Evolutionary conservation across 768 basidiomycete genomes (phyloP), one percentile per base, ranked within the genome.

Genomic region (Chalciporus chontae): DNA sequence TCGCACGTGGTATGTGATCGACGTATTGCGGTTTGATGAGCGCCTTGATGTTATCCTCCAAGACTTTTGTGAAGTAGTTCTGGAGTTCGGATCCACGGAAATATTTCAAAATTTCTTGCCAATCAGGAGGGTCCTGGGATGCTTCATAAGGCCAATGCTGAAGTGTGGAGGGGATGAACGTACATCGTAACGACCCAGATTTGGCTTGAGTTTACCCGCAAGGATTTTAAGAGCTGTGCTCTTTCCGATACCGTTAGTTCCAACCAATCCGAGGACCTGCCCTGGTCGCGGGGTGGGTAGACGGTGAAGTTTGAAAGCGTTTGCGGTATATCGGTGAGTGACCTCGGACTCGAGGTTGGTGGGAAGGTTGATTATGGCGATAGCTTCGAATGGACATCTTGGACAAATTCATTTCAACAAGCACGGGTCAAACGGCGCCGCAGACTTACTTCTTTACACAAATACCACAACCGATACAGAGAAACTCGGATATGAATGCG

Each of bases 1-100:
- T 90, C 36, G 93, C 92, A 38, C 87, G 83, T 4, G 96, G 96
- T 62, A 99, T 97, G 68, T 98, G 94, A 68, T 99, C 96, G 56
- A 99, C 96, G 67, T 99, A 99, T 80, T 99, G 96, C 1, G 96
- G 96, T 71, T 99, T 99, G 69, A 98, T 98, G 54, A 99, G 81
- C 1, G 96, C 94, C 75, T 97, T 98, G 66, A 98, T 75, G 64
- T 99, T 94, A 71, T 99, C 96, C 70, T 98, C 96, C 17, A 99
- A 78, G 6, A 98, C 93, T 71, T 98, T 98, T 44, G 96, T 98
- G 72, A 99, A 99, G 74, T 98, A 99, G 68, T 99, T 99, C 67
- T 99, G 96, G 21, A 99, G 79, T 71, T 98, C 96, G 6, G 94
- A 97, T 45, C 96, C 96, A 55, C 96, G 86, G 80, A 97, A 99